Evolutionary conservation across 2,329 filamentous ascomycete species (phyloP).

Genomic region (Tricladium varicosporioides): DNA sequence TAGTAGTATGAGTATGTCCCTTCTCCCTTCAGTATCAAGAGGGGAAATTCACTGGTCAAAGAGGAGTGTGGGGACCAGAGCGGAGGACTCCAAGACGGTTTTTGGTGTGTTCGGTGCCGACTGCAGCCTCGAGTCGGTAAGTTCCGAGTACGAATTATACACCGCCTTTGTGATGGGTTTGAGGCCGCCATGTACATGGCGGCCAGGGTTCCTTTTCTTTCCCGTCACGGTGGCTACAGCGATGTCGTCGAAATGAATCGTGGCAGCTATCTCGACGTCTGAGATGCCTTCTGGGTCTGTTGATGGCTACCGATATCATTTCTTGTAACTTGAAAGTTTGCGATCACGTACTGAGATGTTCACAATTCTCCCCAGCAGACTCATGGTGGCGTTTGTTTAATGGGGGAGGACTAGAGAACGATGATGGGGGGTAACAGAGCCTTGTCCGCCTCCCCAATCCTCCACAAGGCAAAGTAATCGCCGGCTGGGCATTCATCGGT

Average conservation of each 20-base stretch:
- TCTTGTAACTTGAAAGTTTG: background rate
- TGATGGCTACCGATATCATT: slow-evolving; percentile 8
- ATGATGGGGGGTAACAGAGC: slow-evolving; percentile 71
- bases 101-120: slow-evolving; percentile 58
- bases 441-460: slow-evolving; percentile 78
- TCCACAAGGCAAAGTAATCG: slow-evolving; percentile 75
- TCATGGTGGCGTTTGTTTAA: slow-evolving; percentile 42
- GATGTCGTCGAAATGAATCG: slow-evolving; percentile 42
- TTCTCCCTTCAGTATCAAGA: slow-evolving; percentile 68
- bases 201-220: slow-evolving; percentile 30
- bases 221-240: slow-evolving; percentile 21
- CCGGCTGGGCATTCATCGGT: slow-evolving; percentile 82
- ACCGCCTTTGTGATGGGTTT: slow-evolving; percentile 63
- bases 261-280: slow-evolving; percentile 28
- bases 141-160: slow-evolving; percentile 71
- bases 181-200: slow-evolving; percentile 55
- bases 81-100: slow-evolving; percentile 69
- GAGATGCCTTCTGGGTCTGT: slow-evolving; percentile 26
- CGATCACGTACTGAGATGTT: slow-evolving; percentile 43
- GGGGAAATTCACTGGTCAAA: slow-evolving; percentile 76
- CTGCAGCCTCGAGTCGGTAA: slow-evolving; percentile 61
- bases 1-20: slow-evolving; percentile 68
- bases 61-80: slow-evolving; percentile 41
- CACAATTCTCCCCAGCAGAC: slow-evolving; percentile 49
- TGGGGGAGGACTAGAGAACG: slow-evolving; percentile 33